Evolutionary conservation across 257 asterid genomes (phyloP), one percentile per base, ranked within the genome.

Genomic region (Ilex asprella): DNA sequence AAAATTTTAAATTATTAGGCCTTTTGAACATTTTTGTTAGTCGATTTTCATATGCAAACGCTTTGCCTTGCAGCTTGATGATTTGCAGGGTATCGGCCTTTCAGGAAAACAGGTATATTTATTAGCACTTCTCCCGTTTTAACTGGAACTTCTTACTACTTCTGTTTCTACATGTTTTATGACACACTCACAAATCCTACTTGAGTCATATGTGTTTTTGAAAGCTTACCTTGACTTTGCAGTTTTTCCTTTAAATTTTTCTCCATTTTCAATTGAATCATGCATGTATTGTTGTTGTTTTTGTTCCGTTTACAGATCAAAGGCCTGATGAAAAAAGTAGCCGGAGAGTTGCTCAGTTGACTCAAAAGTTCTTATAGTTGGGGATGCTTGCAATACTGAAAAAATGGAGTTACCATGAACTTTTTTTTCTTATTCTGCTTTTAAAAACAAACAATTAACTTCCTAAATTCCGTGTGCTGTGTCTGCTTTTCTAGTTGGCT

Each of bases 61-160:
- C 58, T 68, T 47, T 69, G 12, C 53, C 67, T 57, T 60, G 30
- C 88, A 91, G 98, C 89, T 86, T 69, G 91, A 88, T 63, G 95
- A 88, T 78, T 71, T 91, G 79, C 78, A 78, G 49, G 81, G 78
- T 30, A 86, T 91, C 53, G 98, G 98, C 30, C 86, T 91, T 59
- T 91, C 96, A 14, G 82, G 67, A 35, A 91, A 88, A 50, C 96
- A 91, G 91, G 98, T 85, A 73, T 16, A n/a, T 31, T 56, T 32
- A 52, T 66, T 43, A 13, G 1, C 52, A 10, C 27, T 21, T 21
- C 27, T 21, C 27, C 27, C 27, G 0, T 21, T 35, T 35, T 7
- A 35, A 5, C 41, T 3, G 8, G 41, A 8, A 8, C 41, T 35
- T 35, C 41, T 35, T 35, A 4, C 41, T 35, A 55, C 12, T 43